Conservation (phyloP, 2,329 filamentous ascomycete genomes). For the Daldinia sp. region DNA sequence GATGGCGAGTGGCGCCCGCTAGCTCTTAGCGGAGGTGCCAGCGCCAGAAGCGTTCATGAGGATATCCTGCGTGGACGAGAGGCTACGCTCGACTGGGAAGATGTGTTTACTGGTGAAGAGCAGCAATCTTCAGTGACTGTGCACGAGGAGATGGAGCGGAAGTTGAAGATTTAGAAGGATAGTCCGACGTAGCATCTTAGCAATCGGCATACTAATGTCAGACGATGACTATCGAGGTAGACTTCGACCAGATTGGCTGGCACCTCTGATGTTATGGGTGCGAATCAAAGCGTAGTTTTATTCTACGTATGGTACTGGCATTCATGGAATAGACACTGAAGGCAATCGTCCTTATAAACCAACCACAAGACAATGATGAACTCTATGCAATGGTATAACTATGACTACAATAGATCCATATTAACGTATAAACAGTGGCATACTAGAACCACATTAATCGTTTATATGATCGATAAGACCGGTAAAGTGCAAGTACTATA, state of each 20-base stretch:
- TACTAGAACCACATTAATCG: constrained; percentile 25
- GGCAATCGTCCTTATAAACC: neutral
- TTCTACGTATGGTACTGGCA: neutral
- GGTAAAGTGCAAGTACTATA: constrained; percentile 27
- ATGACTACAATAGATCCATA: constrained; percentile 9
- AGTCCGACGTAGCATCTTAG: neutral
- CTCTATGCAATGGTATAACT: neutral
- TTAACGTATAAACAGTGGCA: constrained; percentile 25
- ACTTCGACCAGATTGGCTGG: neutral
- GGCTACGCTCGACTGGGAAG: constrained; percentile 85
- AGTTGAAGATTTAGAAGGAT: constrained; percentile 75
- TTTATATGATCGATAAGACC: constrained; percentile 15
- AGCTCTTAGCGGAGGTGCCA: constrained; percentile 67
- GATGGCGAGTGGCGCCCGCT: constrained; percentile 82
- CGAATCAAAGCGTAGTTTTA: neutral
- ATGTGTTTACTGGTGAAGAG: constrained; percentile 86
- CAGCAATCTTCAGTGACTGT: constrained; percentile 74
- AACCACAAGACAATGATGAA: neutral
- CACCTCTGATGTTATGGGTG: neutral
- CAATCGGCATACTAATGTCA: neutral
- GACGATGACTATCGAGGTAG: neutral
- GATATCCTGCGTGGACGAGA: constrained; percentile 88
- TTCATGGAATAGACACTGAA: constrained; percentile 15
- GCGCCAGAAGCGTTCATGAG: constrained; percentile 76
- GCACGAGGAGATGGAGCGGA: constrained; percentile 93